Percentiles rank a stretch among this genome's conserved stretches.
Evolutionary conservation across 2,329 filamentous ascomycete species (phyloP).

Genomic region (Sclerotinia borealis): DNA sequence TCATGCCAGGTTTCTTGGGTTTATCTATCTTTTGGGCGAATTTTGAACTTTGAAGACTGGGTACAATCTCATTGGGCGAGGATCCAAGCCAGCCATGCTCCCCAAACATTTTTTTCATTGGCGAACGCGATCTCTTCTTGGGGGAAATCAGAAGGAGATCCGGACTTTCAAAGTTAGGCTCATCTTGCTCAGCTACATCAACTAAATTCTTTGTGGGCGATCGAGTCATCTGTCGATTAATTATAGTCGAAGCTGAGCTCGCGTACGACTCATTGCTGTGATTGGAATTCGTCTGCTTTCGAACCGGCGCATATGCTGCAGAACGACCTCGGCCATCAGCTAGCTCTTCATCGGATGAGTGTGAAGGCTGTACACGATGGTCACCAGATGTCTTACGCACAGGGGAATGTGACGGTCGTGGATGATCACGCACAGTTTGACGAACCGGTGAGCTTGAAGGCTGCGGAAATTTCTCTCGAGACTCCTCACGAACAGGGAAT

Average conservation of each 20-base stretch:
- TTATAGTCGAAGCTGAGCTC: not conserved
- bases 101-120: constrained; percentile 34
- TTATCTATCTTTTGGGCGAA: constrained; percentile 1
- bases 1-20: constrained; percentile 25
- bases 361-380: not conserved
- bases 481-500: not conserved
- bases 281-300: not conserved
- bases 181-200: constrained; percentile 19
- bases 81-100: constrained; percentile 30
- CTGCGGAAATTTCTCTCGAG: not conserved
- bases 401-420: not conserved
- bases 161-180: constrained; percentile 2
- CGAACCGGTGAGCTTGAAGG: not conserved
- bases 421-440: not conserved
- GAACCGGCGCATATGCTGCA: not conserved
- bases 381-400: not conserved
- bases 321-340: not conserved
- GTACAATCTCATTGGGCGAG: constrained; percentile 20
- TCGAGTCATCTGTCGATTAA: constrained; percentile 15
- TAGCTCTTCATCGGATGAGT: not conserved
- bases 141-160: constrained; percentile 10
- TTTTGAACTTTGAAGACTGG: constrained; percentile 16
- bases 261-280: not conserved
- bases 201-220: constrained; percentile 19
- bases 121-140: constrained; percentile 30